Evolutionary conservation across 1,139 yeast genomes (phyloP).

Genomic region (Hyphopichia pseudoburtonii): DNA sequence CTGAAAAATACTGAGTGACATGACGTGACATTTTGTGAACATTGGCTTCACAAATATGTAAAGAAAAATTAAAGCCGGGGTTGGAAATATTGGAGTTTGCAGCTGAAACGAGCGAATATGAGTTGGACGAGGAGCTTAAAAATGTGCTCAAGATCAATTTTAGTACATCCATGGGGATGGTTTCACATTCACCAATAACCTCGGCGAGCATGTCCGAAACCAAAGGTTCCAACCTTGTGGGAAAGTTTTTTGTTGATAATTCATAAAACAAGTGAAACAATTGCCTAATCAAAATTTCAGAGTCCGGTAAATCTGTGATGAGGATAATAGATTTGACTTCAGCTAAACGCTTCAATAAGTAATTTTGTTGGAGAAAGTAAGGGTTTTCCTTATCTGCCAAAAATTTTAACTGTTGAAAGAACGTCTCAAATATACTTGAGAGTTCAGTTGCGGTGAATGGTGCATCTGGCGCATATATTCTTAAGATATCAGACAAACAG

Average conservation of each 20-base stretch:
- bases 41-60: slow-evolving; percentile 68
- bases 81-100: slow-evolving; percentile 28
- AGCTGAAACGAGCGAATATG: slow-evolving; percentile 12
- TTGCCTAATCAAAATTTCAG: slow-evolving; percentile 52
- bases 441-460: slow-evolving; percentile 73
- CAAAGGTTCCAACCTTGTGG: slow-evolving; percentile 52
- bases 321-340: slow-evolving; percentile 80
- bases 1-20: slow-evolving; percentile 79
- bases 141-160: slow-evolving; percentile 61
- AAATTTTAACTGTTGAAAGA: slow-evolving; percentile 61
- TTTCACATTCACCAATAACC: slow-evolving; percentile 71
- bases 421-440: slow-evolving; percentile 59
- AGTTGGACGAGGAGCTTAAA: slow-evolving; percentile 18
- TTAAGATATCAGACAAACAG: slow-evolving; percentile 71
- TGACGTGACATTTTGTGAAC: slow-evolving; percentile 75
- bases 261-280: slow-evolving; percentile 67
- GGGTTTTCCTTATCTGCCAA: slow-evolving; percentile 62
- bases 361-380: slow-evolving; percentile 64
- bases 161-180: slow-evolving; percentile 63
- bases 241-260: slow-evolving; percentile 39
- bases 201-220: slow-evolving; percentile 73
- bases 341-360: slow-evolving; percentile 66
- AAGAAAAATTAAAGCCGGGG: slow-evolving; percentile 68
- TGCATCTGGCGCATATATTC: slow-evolving; percentile 88
- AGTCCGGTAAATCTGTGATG: slow-evolving; percentile 71